Base-by-base conservation (phyloP, 768 basidiomycete species). In the Terana coerulea region DNA sequence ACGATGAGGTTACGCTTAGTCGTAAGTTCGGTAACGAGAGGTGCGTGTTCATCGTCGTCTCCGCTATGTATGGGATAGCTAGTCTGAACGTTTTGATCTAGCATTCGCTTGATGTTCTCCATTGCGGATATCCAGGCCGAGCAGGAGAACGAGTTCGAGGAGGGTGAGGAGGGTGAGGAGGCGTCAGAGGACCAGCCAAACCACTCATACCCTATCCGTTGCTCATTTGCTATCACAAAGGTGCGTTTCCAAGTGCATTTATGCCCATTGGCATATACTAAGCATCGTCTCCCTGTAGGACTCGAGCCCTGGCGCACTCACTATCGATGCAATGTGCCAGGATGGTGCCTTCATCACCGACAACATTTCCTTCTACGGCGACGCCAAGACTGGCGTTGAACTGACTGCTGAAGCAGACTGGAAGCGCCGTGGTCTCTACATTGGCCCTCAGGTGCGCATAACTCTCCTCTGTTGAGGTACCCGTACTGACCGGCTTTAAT, bases 341-440 rank as follows among this genome's bases (percentile, higher is more conserved):
- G 87, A 90, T 29, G 89, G 88, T 37, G 66, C 78, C 22, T 93
- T 95, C 64, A 67, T 86, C n/a, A 75, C 95, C 47, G 94, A 97
- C 67, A 95, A 91, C 69, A 80, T 95, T 55, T 82, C 94, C 1
- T 93, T 76, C 75, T 98, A 95, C 70, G 67, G 74, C 1, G 89
- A 93, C 58, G 71, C 75, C 26, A 77, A 81, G 61, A 59, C 89
- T 11, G 93, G 84, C 11, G 84, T 81, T 12, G 88, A 87, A 6
- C 69, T 90, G 59, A 90, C 83, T 11, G 85, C 90, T 6, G 93
- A 98, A 57, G 87, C 89, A 7, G 94, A 98, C 72, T 98, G 91
- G 92, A 88, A 87, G 66, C 83, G 95, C 41, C 81, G 94, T 17
- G 92, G 89, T 1, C 72, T 89, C 57, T 98, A 97, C 76, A 83